phyloP scores from a whole-genome alignment of 768 basidiomycete genomes.

The Tephrocybe sp. region DNA sequence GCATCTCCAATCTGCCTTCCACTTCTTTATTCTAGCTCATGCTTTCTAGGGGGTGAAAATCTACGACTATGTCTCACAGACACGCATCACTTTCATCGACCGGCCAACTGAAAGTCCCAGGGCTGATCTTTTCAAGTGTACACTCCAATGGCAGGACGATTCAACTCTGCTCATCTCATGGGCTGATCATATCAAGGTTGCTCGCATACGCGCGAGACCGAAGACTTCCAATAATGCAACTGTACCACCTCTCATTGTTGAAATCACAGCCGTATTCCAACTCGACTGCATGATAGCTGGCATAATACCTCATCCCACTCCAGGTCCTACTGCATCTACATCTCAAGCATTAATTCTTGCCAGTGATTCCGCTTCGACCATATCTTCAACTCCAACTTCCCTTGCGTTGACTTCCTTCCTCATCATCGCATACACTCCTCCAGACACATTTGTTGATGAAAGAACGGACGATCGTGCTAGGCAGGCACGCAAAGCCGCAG shows the following conservation, averaged over 20 bases:
- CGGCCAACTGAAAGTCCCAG: conserved; percentile 80
- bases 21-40: neutral
- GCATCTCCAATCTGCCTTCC: conserved; percentile 20
- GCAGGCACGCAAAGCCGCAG: conserved; percentile 80
- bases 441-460: conserved; percentile 72
- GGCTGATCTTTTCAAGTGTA: conserved; percentile 93
- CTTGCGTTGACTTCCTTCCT: conserved; percentile 68
- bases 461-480: conserved; percentile 67
- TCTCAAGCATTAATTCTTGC: conserved; percentile 15
- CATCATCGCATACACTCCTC: conserved; percentile 81
- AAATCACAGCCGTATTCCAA: conserved; percentile 89
- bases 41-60: conserved; percentile 83
- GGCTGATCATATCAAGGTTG: conserved; percentile 93
- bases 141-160: conserved; percentile 90
- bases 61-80: conserved; percentile 77
- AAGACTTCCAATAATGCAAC: conserved; percentile 41
- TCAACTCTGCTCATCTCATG: conserved; percentile 87
- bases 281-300: conserved; percentile 96
- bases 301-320: conserved; percentile 71
- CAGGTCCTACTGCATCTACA: conserved; percentile 22
- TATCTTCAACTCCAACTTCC: conserved; percentile 16
- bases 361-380: conserved; percentile 13
- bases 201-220: conserved; percentile 66
- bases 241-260: conserved; percentile 65
- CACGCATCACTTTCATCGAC: conserved; percentile 83